Base-by-base conservation (phyloP, 2,329 filamentous ascomycete species). In the Leptosphaerulina australis region DNA sequence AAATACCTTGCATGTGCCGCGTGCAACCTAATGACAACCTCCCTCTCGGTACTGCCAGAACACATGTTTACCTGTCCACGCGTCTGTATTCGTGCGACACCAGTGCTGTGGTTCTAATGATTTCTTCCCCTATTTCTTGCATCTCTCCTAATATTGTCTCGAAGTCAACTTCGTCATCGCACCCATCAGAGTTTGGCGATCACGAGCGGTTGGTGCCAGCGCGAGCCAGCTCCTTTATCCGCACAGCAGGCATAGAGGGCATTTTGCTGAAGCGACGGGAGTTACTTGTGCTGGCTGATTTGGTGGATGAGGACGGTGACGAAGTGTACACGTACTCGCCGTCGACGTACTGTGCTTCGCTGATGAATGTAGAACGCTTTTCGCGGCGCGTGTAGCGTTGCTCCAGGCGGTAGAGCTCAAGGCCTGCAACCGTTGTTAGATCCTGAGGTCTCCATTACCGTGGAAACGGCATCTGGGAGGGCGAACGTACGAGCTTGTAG, bases 361-460 rank as follows among this genome's bases (percentile, higher is more conserved):
- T 91, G 69, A 88, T 86, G 74, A 96, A 96, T 53, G 90, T 94
- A 45, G 87, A 92, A 72, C 93, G 90, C 64, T 93, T 90, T 67
- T 93, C 91, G 71, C 91, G 88, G 67, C 88, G 88, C 41, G 92
- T 95, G 80, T 97, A 97, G 66, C 91, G 88, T 78, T 97, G 88
- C 79, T 97, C 93, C 62, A 97, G 87, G 39, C 91, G 90, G 81
- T 96, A 94, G 68, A 97, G 85, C 80, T 97, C 91, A 66, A 95
- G 83, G 76, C 93, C 74, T 50, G 35, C 26, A 10, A 11, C 37
- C 30, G 53, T 40, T 41, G 30, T 51, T 46, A 51, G 48, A 41
- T 45, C 10, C 26, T 45, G 31, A 37, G 36, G 49, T 14, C 10
- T 18, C 33, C 33, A 31, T n/a, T 8, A 10, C 5, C 17, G 33